Evolutionary conservation across 2,329 filamentous ascomycete species (phyloP), one percentile per base, ranked within the genome.

Genomic region (Rutstroemia sp.): DNA sequence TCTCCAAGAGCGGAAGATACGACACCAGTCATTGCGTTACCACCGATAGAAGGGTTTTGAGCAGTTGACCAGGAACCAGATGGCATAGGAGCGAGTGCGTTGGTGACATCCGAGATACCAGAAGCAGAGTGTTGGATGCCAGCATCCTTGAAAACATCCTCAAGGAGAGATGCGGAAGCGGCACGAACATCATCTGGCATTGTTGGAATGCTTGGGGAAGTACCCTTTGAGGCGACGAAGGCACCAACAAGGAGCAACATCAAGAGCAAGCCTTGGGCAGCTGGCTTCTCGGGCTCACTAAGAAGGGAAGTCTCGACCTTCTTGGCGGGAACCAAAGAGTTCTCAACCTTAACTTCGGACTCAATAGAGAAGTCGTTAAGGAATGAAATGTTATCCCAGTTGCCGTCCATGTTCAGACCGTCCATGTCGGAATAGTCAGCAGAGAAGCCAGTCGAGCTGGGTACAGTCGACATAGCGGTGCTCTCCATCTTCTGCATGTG

Each of bases 191-290:
- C 88, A 56, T 92, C 87, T 38, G 90, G 87, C 69, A 92, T 86
- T 56, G 82, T 82, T 51, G 88, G 88, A 64, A 95, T 85, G 63
- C 83, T 82, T 41, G 85, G 82, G n/a, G 80, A 76, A 19, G 85
- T 82, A 64, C 84, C 84, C 74, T 92, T 95, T 34, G 92, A 96
- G 60, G 94, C 87, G 65, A 97, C 91, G 70, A 96, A 96, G 53
- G 94, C 94, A 69, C 94, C 94, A 62, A 96, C 92, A 54, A 99
- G 87, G 69, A 99, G 88, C 65, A 96, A 88, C 90, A 96, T 95
- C 73, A 92, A 87, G 71, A 97, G 79, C 66, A 97, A 75, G 67
- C 90, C 89, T 66, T 92, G 88, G 64, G 90, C 86, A 59, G 85
- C 80, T 58, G 81, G 75, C 74, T 86, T 86, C 61, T 87, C 82